These are phyloP conservation scores for Cystoisospora suis DNA, from an alignment of 169 alveolate genomes.

Conservation along the genomic window DNA sequence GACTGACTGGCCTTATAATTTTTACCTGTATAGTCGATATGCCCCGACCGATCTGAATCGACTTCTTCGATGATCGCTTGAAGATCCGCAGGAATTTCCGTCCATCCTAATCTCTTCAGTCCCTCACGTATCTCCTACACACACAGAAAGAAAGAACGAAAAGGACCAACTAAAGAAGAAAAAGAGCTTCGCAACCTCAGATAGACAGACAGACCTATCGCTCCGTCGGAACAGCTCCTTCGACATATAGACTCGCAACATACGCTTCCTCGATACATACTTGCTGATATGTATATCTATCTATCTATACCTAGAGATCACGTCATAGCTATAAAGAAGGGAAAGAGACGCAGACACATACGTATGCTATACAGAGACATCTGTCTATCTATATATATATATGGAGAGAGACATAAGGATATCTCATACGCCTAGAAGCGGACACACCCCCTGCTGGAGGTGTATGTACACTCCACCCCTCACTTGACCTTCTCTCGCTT, in stretches of 20 bases:
- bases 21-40: conserved; percentile 77
- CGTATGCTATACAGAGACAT: neutral
- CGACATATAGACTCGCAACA: too few relatives aligned
- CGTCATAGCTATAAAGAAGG: too few relatives aligned
- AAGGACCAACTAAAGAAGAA: too few relatives aligned
- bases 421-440: neutral
- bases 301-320: too few relatives aligned
- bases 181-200: too few relatives aligned
- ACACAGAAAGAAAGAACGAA: too few relatives aligned
- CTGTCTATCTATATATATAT: too few relatives aligned
- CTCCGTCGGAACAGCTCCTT: neutral
- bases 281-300: too few relatives aligned
- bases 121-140: conserved; percentile 72
- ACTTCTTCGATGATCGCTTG: conserved; percentile 80
- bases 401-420: neutral
- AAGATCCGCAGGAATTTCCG: conserved; percentile 76
- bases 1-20: neutral
- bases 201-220: neutral
- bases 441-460: neutral
- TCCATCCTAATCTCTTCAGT: conserved; percentile 67
- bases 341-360: neutral
- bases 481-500: too few relatives aligned
- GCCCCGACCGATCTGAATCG: conserved; percentile 81
- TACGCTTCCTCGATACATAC: too few relatives aligned
- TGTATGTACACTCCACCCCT: neutral